Evolutionary conservation across 129 eudicot species (phyloP).

Genomic region (Scalesia atractyloides): DNA sequence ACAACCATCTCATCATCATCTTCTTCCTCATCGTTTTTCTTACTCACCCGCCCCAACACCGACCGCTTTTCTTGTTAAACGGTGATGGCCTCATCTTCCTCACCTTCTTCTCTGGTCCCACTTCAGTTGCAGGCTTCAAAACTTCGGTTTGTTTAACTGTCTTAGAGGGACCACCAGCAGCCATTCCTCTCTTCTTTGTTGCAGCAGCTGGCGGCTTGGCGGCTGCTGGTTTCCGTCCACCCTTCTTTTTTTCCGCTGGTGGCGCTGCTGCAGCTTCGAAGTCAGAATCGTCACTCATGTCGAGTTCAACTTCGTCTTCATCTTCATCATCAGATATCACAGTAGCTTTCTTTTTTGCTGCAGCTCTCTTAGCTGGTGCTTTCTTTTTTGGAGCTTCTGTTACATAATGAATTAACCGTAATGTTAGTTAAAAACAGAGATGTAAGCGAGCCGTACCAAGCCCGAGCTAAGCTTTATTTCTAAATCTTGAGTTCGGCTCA

Average conservation of each 20-base stretch:
- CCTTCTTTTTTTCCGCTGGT: constrained; percentile 50
- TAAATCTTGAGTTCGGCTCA: no score
- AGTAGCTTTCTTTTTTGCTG: constrained; percentile 41
- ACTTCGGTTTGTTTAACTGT: constrained; percentile 44
- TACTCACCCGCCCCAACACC: no score
- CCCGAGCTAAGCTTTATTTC: no score
- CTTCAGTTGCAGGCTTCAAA: constrained; percentile 51
- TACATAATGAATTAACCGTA: not conserved
- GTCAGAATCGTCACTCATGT: constrained; percentile 50
- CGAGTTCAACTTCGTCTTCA: constrained; percentile 43
- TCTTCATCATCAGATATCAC: constrained; percentile 54
- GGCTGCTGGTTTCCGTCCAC: constrained; percentile 55
- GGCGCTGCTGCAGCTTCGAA: constrained; percentile 37
- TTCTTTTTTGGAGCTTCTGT: constrained; percentile 50
- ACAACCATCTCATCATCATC: constrained; percentile 28
- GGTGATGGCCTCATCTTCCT: constrained; percentile 95
- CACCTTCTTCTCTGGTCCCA: constrained; percentile 84
- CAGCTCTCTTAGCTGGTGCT: constrained; percentile 53
- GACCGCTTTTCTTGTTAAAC: constrained; percentile 66
- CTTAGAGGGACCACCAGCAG: constrained; percentile 30
- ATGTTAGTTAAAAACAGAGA: not conserved
- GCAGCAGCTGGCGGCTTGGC: constrained; percentile 54
- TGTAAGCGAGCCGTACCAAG: no score
- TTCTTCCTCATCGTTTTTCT: constrained; percentile 8
- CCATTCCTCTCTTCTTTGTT: constrained; percentile 70